phyloP scores from a whole-genome alignment of 768 basidiomycete genomes.

The Leccinum subgranulosum region DNA sequence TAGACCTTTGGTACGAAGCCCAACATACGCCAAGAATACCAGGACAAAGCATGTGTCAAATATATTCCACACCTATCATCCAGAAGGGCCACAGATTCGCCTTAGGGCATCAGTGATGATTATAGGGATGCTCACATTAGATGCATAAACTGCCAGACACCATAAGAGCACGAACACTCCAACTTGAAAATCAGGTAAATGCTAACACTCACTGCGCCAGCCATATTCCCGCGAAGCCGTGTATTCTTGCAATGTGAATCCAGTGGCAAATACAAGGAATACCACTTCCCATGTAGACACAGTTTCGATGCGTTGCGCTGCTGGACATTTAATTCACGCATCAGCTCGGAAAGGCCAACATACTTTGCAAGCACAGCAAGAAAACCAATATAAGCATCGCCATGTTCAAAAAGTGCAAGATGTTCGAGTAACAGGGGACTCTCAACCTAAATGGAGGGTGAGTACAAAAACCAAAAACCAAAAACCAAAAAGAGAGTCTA shows the following conservation, averaged over 20 bases:
- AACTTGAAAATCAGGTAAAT: neutral
- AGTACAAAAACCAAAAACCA: neutral
- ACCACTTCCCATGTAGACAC: conserved; percentile 63
- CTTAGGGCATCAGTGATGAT: neutral
- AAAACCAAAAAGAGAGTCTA: neutral
- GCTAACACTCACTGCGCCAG: conserved; percentile 70
- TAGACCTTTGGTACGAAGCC: conserved; percentile 64
- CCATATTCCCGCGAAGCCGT: conserved; percentile 85
- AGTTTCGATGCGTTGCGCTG: conserved; percentile 54
- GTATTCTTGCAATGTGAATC: conserved; percentile 85
- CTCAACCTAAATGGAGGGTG: conserved; percentile 49
- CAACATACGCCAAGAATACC: conserved; percentile 67
- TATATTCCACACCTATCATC: conserved; percentile 79
- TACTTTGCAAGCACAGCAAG: conserved; percentile 72
- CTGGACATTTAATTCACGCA: conserved; percentile 2
- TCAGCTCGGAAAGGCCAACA: conserved; percentile 23
- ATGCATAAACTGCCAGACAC: conserved; percentile 62
- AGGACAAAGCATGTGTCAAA: conserved; percentile 77
- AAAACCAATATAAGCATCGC: conserved; percentile 64
- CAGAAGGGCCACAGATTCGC: neutral
- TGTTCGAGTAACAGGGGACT: conserved; percentile 76
- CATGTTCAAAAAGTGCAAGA: conserved; percentile 80
- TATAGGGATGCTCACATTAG: conserved; percentile 54
- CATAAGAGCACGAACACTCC: neutral
- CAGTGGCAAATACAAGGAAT: conserved; percentile 73